Evolutionary conservation across 78 protist species (phyloP).

Genomic region (Cavenderia fasciculata): DNA sequence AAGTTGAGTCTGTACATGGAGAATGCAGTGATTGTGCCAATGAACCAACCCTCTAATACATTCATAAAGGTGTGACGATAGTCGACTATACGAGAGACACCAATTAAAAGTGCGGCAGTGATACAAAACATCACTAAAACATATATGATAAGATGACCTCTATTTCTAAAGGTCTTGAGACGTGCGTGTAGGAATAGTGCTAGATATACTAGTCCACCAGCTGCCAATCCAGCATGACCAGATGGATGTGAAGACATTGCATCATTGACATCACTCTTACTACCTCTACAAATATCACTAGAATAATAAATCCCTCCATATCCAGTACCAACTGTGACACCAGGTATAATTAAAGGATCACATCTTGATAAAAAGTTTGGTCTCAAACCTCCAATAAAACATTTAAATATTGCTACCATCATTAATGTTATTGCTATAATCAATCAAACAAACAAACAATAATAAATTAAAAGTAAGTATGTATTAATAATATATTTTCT

Average conservation of each 20-base stretch:
- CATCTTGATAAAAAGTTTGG: conserved; percentile 39
- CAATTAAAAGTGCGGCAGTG: conserved; percentile 8
- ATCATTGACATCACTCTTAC: background rate
- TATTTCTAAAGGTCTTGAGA: conserved; percentile 21
- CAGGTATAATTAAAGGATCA: no score
- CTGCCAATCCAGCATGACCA: conserved; percentile 51
- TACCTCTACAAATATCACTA: conserved; percentile 30
- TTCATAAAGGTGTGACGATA: conserved; percentile 57
- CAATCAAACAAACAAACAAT: no score
- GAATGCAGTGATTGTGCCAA: conserved; percentile 15
- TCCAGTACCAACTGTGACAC: no score
- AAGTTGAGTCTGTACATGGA: conserved; percentile 41
- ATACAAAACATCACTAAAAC: background rate
- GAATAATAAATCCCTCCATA: conserved; percentile 2
- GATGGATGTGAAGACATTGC: conserved; percentile 42
- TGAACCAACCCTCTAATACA: conserved; percentile 47
- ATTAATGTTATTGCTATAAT: conserved; percentile 23
- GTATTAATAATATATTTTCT: no score
- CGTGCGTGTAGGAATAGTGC: conserved; percentile 31
- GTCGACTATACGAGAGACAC: conserved; percentile 38
- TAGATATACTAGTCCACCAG: conserved; percentile 12
- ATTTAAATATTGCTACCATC: conserved; percentile 15
- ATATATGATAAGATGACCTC: conserved; percentile 58
- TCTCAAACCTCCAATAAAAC: conserved; percentile 59
- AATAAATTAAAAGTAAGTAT: no score